Conservation (phyloP, 257 asterid species). For the Galeopsis tetrahit region DNA sequence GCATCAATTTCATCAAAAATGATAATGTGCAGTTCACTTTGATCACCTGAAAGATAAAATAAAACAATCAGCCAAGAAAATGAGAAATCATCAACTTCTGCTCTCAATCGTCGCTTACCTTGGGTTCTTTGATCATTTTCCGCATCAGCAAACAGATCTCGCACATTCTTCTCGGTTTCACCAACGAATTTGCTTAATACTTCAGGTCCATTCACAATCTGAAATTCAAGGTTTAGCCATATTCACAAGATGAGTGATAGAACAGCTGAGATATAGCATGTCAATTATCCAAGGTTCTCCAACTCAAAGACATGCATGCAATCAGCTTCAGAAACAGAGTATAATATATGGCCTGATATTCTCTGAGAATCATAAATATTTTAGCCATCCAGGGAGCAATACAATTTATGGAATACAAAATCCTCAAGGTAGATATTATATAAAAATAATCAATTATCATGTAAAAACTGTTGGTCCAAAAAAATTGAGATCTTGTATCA, state of each 20-base stretch:
- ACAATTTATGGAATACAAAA: constrained; percentile 22
- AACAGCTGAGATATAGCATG: constrained; percentile 26
- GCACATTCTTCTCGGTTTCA: constrained; percentile 97
- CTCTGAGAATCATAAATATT: constrained; percentile 17
- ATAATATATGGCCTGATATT: constrained; percentile 29
- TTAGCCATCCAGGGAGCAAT: constrained; percentile 19
- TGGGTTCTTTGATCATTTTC: constrained; percentile 89
- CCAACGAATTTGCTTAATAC: constrained; percentile 97
- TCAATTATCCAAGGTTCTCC: constrained; percentile 25
- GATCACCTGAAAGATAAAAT: constrained; percentile 78
- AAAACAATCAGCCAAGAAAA: constrained; percentile 34
- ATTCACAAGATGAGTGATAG: constrained; percentile 27
- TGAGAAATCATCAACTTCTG: constrained; percentile 3
- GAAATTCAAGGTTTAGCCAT: constrained; percentile 35
- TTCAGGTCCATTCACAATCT: constrained; percentile 99
- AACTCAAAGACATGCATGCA: constrained; percentile 27
- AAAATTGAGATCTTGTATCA: not conserved
- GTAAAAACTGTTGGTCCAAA: constrained; percentile 1
- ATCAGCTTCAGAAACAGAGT: constrained; percentile 22
- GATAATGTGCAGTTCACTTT: constrained; percentile 95
- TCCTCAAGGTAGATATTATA: constrained; percentile 2
- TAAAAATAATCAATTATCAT: constrained; percentile 11
- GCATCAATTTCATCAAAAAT: constrained; percentile 99
- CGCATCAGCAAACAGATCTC: constrained; percentile 99
- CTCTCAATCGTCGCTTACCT: constrained; percentile 54